Conservation (phyloP, 257 asterid genomes). For the Vinca minor region DNA sequence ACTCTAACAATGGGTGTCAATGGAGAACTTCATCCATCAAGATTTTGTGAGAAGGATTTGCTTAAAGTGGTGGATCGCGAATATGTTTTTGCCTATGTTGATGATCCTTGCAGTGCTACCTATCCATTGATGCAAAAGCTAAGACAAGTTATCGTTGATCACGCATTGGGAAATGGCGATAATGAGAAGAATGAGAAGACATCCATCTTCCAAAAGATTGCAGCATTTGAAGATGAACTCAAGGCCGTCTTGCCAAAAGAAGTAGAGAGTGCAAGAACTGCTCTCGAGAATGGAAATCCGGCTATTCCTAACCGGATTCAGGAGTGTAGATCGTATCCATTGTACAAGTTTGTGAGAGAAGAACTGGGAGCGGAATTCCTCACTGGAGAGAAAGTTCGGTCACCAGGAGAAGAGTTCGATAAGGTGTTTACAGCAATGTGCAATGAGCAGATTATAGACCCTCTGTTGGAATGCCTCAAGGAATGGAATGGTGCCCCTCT, state of each 20-base stretch:
- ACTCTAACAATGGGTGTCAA: slow-evolving; percentile 32
- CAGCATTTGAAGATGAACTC: slow-evolving; percentile 36
- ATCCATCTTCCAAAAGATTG: slow-evolving; percentile 44
- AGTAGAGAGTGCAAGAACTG: slow-evolving; percentile 45
- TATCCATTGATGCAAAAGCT: slow-evolving; percentile 41
- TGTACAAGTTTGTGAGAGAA: slow-evolving; percentile 65
- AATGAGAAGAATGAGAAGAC: slow-evolving; percentile 28
- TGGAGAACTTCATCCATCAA: slow-evolving; percentile 44
- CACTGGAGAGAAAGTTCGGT: slow-evolving; percentile 56
- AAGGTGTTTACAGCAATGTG: slow-evolving; percentile 70
- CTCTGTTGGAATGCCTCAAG: slow-evolving; percentile 57
- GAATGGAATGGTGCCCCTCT: slow-evolving; percentile 77
- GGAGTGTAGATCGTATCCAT: slow-evolving; percentile 70
- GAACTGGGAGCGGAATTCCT: slow-evolving; percentile 42
- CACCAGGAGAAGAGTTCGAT: slow-evolving; percentile 81
- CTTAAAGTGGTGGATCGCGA: slow-evolving; percentile 39
- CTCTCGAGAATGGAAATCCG: slow-evolving; percentile 54
- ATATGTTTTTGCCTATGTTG: slow-evolving; percentile 30
- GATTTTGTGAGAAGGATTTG: slow-evolving; percentile 43
- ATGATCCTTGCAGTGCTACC: slow-evolving; percentile 35
- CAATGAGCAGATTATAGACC: slow-evolving; percentile 54
- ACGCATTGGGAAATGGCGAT: slow-evolving; percentile 36
- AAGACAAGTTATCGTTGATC: slow-evolving; percentile 40
- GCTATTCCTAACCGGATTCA: slow-evolving; percentile 41
- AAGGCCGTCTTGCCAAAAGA: slow-evolving; percentile 33